Conservation (phyloP, 192 early-diverging fungal genomes). For the Funneliformis geosporum region DNA sequence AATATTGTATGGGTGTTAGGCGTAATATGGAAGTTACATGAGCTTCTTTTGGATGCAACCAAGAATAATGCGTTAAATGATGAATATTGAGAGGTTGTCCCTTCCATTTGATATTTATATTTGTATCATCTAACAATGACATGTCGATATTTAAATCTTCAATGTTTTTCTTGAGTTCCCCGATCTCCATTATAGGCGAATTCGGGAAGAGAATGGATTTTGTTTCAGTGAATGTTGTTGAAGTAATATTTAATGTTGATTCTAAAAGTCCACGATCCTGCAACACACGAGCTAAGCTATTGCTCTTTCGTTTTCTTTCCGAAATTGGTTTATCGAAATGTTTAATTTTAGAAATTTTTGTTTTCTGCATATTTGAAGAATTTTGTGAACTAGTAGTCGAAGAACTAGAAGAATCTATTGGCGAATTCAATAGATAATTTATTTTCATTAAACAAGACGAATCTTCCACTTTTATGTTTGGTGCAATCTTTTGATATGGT, state of each 20-base stretch:
- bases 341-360: neutral
- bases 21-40: conserved; percentile 79
- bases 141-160: conserved; percentile 13
- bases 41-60: conserved; percentile 65
- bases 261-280: conserved; percentile 2
- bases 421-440: neutral
- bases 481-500: neutral
- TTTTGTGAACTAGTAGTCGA: neutral
- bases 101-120: conserved; percentile 15
- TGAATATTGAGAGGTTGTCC: neutral
- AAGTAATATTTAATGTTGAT: neutral
- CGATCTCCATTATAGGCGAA: conserved; percentile 1
- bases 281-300: neutral
- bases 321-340: neutral
- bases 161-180: conserved; percentile 3
- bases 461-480: neutral
- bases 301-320: neutral
- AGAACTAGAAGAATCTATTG: neutral
- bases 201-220: neutral
- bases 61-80: conserved; percentile 37
- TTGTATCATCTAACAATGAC: neutral
- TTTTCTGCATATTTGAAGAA: neutral
- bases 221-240: neutral
- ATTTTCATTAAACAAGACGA: neutral
- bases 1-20: conserved; percentile 78